phyloP scores from a whole-genome alignment of 768 basidiomycete genomes.

The Russula sp. region DNA sequence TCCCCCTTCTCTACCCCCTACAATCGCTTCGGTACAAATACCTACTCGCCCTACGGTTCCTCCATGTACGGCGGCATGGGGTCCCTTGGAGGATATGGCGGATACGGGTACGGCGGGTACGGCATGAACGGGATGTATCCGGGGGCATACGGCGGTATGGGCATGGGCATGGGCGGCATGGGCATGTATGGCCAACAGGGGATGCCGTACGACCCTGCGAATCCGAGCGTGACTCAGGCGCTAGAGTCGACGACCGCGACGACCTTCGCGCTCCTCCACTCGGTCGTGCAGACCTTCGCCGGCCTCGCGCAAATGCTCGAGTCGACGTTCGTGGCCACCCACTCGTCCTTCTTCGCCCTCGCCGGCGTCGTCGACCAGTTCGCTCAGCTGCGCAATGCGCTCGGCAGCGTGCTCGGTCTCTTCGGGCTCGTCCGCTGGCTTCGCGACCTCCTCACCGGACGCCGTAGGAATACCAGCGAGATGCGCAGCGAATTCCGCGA shows the following conservation, averaged over 20 bases:
- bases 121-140: slow-evolving; percentile 24
- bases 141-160: slow-evolving; percentile 35
- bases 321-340: slow-evolving; percentile 94
- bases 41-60: slow-evolving; percentile 34
- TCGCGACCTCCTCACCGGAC: slow-evolving; percentile 50
- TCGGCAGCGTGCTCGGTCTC: slow-evolving; percentile 88
- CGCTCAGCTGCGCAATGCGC: slow-evolving; percentile 80
- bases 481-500: slow-evolving; percentile 66
- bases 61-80: slow-evolving; percentile 39
- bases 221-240: slow-evolving; percentile 73
- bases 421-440: slow-evolving; percentile 89
- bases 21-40: slow-evolving; percentile 34
- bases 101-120: slow-evolving; percentile 32
- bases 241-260: slow-evolving; percentile 86
- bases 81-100: slow-evolving; percentile 35
- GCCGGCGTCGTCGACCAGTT: slow-evolving; percentile 96
- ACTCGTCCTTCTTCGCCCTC: slow-evolving; percentile 93
- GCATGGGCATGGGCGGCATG: slow-evolving; percentile 31
- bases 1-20: slow-evolving; percentile 33
- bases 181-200: slow-evolving; percentile 34
- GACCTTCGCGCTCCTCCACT: slow-evolving; percentile 89
- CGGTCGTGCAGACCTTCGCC: slow-evolving; percentile 90
- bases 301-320: slow-evolving; percentile 98
- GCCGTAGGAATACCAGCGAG: slow-evolving; percentile 29
- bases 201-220: slow-evolving; percentile 40